Conservation (phyloP, 2,329 filamentous ascomycete species). For the Paecilomyces sp. region DNA sequence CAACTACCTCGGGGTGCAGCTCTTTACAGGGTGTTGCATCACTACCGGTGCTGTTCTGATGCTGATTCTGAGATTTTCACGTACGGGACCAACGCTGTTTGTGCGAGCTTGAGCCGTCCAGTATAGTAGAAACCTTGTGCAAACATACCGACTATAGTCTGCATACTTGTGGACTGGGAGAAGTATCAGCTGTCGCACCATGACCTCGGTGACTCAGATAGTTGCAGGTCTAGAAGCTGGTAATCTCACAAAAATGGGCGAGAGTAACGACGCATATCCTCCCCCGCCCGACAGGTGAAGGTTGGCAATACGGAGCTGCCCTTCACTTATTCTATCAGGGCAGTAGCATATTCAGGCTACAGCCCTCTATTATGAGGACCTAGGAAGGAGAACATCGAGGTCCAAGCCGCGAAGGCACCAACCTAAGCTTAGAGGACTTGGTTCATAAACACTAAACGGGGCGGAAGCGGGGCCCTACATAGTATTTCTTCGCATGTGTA, state of each 20-base stretch:
- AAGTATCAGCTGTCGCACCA: background rate
- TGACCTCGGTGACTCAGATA: background rate
- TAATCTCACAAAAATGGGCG: background rate
- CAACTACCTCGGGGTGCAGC: constrained; percentile 34
- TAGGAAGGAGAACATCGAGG: background rate
- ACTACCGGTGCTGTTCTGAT: constrained; percentile 19
- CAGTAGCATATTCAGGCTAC: background rate
- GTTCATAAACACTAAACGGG: background rate
- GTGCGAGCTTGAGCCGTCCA: constrained; percentile 17
- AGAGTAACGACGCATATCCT: background rate
- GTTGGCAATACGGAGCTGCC: background rate
- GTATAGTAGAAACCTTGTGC: background rate
- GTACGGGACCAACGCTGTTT: constrained; percentile 22
- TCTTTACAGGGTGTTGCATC: constrained; percentile 33
- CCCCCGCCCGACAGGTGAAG: background rate
- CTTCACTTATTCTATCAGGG: background rate
- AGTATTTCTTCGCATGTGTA: too few species aligned
- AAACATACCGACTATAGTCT: background rate
- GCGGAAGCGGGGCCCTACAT: background rate
- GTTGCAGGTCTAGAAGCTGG: background rate
- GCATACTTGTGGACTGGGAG: background rate
- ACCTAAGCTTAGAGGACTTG: too few species aligned
- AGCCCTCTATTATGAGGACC: background rate
- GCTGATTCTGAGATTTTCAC: constrained; percentile 21
- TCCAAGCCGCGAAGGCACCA: background rate